phyloP scores from a whole-genome alignment of 1,284 basidiomycete genomes.

The Trichosporon sp. region DNA sequence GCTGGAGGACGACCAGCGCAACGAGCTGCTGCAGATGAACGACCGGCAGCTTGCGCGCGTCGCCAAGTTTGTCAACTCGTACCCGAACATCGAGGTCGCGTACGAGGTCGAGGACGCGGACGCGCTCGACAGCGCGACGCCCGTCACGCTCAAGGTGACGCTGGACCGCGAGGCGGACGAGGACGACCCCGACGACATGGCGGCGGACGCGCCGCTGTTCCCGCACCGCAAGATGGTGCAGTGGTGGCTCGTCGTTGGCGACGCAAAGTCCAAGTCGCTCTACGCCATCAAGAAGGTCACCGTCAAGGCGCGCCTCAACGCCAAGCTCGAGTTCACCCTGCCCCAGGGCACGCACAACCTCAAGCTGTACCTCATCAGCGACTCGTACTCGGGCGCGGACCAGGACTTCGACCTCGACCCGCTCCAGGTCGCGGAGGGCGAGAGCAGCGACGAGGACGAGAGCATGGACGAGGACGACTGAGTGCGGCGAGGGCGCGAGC shows the following conservation, averaged over 20 bases:
- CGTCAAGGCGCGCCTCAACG: slow-evolving; percentile 67
- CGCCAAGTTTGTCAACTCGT: slow-evolving; percentile 88
- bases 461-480: slow-evolving; percentile 21
- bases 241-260: slow-evolving; percentile 96
- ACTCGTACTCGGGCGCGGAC: slow-evolving; percentile 83
- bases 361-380: slow-evolving; percentile 88
- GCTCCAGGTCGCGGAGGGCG: slow-evolving; percentile 81
- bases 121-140: slow-evolving; percentile 74
- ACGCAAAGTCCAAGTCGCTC: slow-evolving; percentile 62
- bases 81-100: slow-evolving; percentile 84
- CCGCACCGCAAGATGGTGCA: slow-evolving; percentile 85
- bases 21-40: slow-evolving; percentile 77
- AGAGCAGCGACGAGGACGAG: slow-evolving; percentile 68
- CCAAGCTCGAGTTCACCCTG: slow-evolving; percentile 84
- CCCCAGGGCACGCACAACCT: slow-evolving; percentile 74
- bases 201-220: slow-evolving; percentile 86
- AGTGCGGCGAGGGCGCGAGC: not conserved
- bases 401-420: slow-evolving; percentile 77
- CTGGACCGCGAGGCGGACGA: slow-evolving; percentile 80
- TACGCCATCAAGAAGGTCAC: slow-evolving; percentile 95
- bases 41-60: slow-evolving; percentile 73
- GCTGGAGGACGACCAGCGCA: slow-evolving; percentile 85
- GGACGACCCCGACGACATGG: slow-evolving; percentile 64
- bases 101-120: slow-evolving; percentile 69
- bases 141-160: slow-evolving; percentile 73